phyloP scores from a whole-genome alignment of 179 eudicot genomes.

The Nepenthes alata region DNA sequence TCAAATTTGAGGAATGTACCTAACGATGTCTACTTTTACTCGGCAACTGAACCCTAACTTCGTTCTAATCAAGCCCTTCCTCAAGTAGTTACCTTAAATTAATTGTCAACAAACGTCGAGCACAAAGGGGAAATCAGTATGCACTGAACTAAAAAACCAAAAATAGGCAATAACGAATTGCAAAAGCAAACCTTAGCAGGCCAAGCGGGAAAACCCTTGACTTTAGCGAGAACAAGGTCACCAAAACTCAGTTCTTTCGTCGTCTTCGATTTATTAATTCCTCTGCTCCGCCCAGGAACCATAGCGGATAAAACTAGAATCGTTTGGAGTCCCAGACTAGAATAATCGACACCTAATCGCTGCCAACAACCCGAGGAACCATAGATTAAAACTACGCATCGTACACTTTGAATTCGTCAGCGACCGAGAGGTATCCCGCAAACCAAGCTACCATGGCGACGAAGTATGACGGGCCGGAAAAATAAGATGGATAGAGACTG shows the following conservation, averaged over 20 bases:
- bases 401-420: no score
- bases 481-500: no score
- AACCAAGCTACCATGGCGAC: no score
- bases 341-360: no score
- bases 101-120: not conserved
- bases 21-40: no score
- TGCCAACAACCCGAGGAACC: no score
- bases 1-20: no score
- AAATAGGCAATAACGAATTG: not conserved
- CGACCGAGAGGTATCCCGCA: no score
- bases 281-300: conserved; percentile 32
- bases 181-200: conserved; percentile 73
- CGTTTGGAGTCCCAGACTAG: no score
- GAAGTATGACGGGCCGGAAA: no score
- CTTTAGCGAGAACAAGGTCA: conserved; percentile 98
- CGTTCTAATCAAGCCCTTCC: not conserved
- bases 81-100: not conserved
- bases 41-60: no score
- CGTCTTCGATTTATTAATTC: conserved; percentile 40
- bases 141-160: not conserved
- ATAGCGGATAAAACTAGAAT: conserved; percentile 4
- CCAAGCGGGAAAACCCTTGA: conserved; percentile 90
- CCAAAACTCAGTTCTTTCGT: conserved; percentile 51
- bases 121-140: not conserved
- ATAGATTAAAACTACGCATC: no score